These are phyloP conservation scores for Anastatica hierochuntica DNA, from an alignment of 345 rosid species.

Conservation along the genomic window DNA sequence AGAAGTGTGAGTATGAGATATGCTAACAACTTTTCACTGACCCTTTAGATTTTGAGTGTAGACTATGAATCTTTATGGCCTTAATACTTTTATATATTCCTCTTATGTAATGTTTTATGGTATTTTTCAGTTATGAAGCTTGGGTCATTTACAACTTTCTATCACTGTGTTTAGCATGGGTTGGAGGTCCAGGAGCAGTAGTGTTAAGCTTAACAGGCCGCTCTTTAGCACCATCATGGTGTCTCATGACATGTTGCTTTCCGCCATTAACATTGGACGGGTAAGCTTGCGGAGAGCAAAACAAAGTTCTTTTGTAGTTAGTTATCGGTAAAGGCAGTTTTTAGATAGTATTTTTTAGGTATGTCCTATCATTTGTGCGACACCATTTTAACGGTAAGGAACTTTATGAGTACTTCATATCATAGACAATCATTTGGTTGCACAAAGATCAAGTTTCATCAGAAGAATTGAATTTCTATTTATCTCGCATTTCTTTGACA, in stretches of 20 bases:
- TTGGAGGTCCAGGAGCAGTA: slow-evolving; percentile 97
- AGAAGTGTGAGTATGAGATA: slow-evolving; percentile 66
- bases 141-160: slow-evolving; percentile 96
- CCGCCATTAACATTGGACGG: slow-evolving; percentile 78
- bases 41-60: background rate
- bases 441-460: background rate
- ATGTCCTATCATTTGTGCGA: background rate
- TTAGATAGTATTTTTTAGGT: background rate
- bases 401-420: background rate
- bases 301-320: background rate
- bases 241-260: slow-evolving; percentile 87
- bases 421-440: background rate
- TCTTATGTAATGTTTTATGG: background rate
- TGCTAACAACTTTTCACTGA: background rate
- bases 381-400: background rate
- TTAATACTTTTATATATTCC: background rate
- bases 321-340: background rate
- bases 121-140: slow-evolving; percentile 92
- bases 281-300: slow-evolving; percentile 33
- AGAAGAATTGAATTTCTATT: background rate
- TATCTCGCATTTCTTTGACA: background rate
- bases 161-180: slow-evolving; percentile 92
- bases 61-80: background rate
- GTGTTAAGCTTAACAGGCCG: slow-evolving; percentile 88
- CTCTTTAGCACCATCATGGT: slow-evolving; percentile 62